phyloP scores from a whole-genome alignment of 208 protist species.

The Polymyxa betae region DNA sequence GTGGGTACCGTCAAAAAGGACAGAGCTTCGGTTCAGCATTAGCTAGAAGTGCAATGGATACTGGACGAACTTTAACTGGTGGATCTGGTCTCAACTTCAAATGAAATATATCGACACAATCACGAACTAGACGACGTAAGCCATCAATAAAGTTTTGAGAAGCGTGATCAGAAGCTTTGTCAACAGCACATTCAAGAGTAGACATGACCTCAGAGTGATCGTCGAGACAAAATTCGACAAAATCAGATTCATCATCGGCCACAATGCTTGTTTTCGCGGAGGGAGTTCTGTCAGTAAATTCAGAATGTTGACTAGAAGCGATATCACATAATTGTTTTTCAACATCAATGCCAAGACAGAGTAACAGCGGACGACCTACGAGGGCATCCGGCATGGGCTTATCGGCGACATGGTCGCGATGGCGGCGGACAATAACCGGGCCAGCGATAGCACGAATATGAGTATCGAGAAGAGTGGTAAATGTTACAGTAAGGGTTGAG shows the following conservation, averaged over 20 bases:
- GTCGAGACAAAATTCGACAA: background rate
- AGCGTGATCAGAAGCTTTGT: background rate
- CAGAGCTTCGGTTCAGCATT: no score
- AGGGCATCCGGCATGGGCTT: background rate
- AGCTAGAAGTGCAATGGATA: no score
- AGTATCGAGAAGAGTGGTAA: background rate
- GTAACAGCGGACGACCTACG: background rate
- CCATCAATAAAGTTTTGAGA: background rate
- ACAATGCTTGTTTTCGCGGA: background rate
- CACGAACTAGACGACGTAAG: background rate
- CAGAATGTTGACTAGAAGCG: background rate
- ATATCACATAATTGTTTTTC: conserved; percentile 20
- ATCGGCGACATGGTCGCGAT: conserved; percentile 1
- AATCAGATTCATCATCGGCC: background rate
- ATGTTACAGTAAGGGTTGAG: background rate
- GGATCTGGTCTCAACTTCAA: background rate
- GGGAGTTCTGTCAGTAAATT: background rate
- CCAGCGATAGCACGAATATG: background rate
- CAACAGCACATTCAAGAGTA: background rate
- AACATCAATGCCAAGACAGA: conserved; percentile 18
- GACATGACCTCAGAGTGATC: background rate
- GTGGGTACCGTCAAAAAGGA: no score
- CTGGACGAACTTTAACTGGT: background rate
- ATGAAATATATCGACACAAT: conserved; percentile 7
- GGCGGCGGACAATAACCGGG: conserved; percentile 11